phyloP scores from a whole-genome alignment of 164 flowering plant species.

The Echeveria elegans region DNA sequence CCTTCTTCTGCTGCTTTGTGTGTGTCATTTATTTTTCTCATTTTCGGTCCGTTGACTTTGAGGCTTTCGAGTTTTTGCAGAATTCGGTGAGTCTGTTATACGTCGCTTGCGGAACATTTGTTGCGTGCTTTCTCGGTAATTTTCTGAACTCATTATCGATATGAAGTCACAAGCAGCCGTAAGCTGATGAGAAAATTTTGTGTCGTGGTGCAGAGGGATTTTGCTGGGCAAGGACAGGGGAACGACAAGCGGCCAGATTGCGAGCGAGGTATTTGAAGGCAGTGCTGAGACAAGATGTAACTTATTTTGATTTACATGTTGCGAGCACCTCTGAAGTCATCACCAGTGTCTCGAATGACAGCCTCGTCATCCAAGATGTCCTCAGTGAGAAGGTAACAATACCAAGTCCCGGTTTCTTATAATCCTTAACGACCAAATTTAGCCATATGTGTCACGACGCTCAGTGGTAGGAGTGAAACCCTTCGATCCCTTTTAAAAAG shows the following conservation, averaged over 20 bases:
- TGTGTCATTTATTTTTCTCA: no score
- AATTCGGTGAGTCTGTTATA: slow-evolving; percentile 36
- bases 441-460: background rate
- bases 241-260: slow-evolving; percentile 70
- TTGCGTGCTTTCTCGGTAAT: slow-evolving; percentile 39
- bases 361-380: slow-evolving; percentile 72
- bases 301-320: slow-evolving; percentile 70
- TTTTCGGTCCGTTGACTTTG: background rate
- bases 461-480: no score
- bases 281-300: slow-evolving; percentile 75
- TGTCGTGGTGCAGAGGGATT: slow-evolving; percentile 49
- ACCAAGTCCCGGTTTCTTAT: background rate
- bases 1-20: no score
- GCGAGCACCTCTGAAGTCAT: slow-evolving; percentile 67
- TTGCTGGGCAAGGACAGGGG: slow-evolving; percentile 86
- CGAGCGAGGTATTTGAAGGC: slow-evolving; percentile 67
- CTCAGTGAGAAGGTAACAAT: slow-evolving; percentile 64
- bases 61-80: slow-evolving; percentile 19
- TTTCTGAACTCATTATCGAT: background rate
- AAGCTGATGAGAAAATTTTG: background rate
- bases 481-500: no score
- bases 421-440: background rate
- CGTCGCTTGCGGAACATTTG: slow-evolving; percentile 32
- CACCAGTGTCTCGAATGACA: slow-evolving; percentile 66
- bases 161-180: no score